These are phyloP conservation scores for Aspergillus intermedius DNA, from an alignment of 2,329 filamentous ascomycete species.

Conservation along the genomic window DNA sequence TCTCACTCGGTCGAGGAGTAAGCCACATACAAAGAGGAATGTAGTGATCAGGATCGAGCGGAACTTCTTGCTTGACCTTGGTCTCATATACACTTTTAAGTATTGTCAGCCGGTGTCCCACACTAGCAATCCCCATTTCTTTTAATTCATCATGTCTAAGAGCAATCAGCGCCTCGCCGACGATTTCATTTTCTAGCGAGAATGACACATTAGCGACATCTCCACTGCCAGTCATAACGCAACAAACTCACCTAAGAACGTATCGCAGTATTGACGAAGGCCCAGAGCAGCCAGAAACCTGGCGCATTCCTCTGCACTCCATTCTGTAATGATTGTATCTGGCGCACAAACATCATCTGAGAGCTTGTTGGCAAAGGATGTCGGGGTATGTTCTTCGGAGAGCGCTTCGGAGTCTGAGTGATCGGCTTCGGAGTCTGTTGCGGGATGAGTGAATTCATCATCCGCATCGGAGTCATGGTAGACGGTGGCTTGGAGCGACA, in stretches of 20 bases:
- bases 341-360: conserved; percentile 49
- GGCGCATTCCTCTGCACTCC: conserved; percentile 76
- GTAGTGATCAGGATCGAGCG: conserved; percentile 88
- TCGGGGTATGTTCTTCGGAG: conserved; percentile 57
- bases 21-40: conserved; percentile 72
- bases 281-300: conserved; percentile 79
- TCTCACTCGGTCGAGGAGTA: background rate
- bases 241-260: conserved; percentile 65
- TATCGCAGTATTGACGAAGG: conserved; percentile 72
- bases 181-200: conserved; percentile 82
- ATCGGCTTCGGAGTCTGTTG: conserved; percentile 52
- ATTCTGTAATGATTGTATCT: conserved; percentile 52
- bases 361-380: conserved; percentile 48
- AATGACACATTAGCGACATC: conserved; percentile 1
- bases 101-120: conserved; percentile 89
- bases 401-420: conserved; percentile 53
- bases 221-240: background rate
- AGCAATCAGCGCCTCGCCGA: conserved; percentile 82
- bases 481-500: conserved; percentile 45
- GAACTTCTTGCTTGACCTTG: conserved; percentile 88
- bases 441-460: conserved; percentile 56
- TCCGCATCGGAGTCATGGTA: conserved; percentile 60
- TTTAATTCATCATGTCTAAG: conserved; percentile 89
- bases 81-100: conserved; percentile 94
- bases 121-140: conserved; percentile 86